Base-by-base conservation (phyloP, 2,329 filamentous ascomycete genomes). In the Talaromyces rugulosus region DNA sequence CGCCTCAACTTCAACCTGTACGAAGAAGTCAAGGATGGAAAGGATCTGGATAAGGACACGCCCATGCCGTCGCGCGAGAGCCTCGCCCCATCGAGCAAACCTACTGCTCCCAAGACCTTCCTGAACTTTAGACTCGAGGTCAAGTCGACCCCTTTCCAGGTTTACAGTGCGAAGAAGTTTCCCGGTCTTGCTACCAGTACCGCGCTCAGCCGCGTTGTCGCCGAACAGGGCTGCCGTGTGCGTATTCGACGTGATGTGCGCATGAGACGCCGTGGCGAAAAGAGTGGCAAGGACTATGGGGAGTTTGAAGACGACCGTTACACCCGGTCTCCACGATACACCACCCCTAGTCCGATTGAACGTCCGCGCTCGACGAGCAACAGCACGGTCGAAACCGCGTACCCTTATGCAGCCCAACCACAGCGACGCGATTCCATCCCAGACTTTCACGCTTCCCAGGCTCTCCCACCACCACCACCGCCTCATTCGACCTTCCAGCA, bases 151-250 rank as follows among this genome's bases (percentile, higher is more conserved):
- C 87, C 91, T 0, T 98, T 99, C 75, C 88, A 86, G 56, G 95
- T 98, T 50, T 98, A 85, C 80, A 97, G 93, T 69, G 95, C 95
- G 58, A 99, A 98, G 87, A 98, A 97, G 80, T 99, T 99, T 79
- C 95, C 95, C 16, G 95, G 94, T 18, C 81, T 98, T 63, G 89
- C 90, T 52, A 91, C 95, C 75, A 97, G 92, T 79, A 99, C 95
- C 0, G 81, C 85, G 12, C 82, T 98, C 56, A 97, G 93, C 77
- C 89, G 93, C 65, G 89, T 91, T 40, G 92, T 99, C 51, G 93
- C 94, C 18, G 94, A 99, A 76, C 95, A 99, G 77, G 95, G 95
- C 62, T 98, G 95, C 76, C 91, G 94, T 67, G 95, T 99, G 31
- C 89, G 95, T 53, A 99, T 99, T 70, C 87, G 95, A 61, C 90